phyloP scores from a whole-genome alignment of 1,284 basidiomycete species.

The Termitomyces sp. region DNA sequence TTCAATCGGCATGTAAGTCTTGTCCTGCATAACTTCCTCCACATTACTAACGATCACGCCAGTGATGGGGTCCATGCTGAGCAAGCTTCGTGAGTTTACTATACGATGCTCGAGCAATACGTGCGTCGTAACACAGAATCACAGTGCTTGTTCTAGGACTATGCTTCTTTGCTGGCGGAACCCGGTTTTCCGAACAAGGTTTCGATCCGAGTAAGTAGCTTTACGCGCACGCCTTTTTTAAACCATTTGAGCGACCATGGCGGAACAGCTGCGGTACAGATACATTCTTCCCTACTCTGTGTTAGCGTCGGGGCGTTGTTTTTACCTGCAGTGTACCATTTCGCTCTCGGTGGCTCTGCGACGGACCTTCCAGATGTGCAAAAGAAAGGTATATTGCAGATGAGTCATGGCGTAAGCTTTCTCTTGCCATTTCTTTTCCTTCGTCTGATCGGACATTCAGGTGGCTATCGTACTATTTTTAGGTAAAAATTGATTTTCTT shows the following conservation, averaged over 20 bases:
- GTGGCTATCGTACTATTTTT: constrained; percentile 68
- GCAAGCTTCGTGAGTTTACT: constrained; percentile 59
- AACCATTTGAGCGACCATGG: neutral
- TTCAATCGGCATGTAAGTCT: constrained; percentile 70
- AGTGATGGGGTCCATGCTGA: constrained; percentile 80
- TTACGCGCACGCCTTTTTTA: neutral
- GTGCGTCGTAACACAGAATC: constrained; percentile 1
- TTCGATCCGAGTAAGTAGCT: constrained; percentile 59
- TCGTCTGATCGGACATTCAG: constrained; percentile 25
- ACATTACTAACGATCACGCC: neutral
- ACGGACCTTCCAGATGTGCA: constrained; percentile 27
- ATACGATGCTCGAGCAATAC: neutral
- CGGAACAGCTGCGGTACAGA: constrained; percentile 62
- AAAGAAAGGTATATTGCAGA: constrained; percentile 61
- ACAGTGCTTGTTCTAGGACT: constrained; percentile 67
- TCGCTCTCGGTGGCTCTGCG: constrained; percentile 42
- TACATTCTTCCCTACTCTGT: constrained; percentile 79
- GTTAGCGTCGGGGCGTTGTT: constrained; percentile 78
- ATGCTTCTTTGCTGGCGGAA: constrained; percentile 77
- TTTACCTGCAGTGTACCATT: constrained; percentile 75
- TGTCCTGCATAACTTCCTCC: neutral
- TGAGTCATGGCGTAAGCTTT: constrained; percentile 76
- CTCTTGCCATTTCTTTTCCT: neutral
- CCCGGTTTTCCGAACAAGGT: constrained; percentile 72
- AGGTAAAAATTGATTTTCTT: constrained; percentile 40